These are phyloP conservation scores for Streptanthus diversifolius DNA, from an alignment of 345 rosid genomes.

Conservation along the genomic window DNA sequence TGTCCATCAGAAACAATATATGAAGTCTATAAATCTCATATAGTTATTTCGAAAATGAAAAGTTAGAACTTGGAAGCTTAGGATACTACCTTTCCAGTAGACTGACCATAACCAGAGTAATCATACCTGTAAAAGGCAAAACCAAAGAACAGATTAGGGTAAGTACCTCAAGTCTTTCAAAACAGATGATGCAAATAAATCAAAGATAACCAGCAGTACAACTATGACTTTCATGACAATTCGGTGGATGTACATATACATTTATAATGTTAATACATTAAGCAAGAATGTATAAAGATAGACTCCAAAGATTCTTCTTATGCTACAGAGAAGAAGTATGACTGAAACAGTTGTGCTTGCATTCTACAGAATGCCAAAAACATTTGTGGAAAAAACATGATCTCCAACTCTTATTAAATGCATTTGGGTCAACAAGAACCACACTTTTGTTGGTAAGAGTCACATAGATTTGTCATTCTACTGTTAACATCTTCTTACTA, in stretches of 20 bases:
- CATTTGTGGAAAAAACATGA: too few relatives aligned
- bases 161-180: not conserved
- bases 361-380: not conserved
- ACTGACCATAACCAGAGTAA: constrained; percentile 95
- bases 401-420: too few relatives aligned
- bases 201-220: not conserved
- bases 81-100: constrained; percentile 81
- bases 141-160: not conserved
- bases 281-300: not conserved
- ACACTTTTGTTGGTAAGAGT: not conserved
- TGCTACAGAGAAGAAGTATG: not conserved
- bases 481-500: not conserved
- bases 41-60: not conserved
- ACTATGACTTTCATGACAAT: not conserved
- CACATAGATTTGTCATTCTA: not conserved
- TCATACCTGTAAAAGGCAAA: constrained; percentile 60
- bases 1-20: not conserved
- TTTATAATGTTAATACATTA: not conserved
- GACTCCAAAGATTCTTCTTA: not conserved
- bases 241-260: not conserved
- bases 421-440: too few relatives aligned
- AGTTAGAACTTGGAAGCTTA: not conserved
- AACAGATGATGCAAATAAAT: not conserved
- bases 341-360: too few relatives aligned
- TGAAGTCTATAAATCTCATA: not conserved